Evolutionary conservation across 345 rosid genomes (phyloP).

Genomic region (Trapa bicornis): DNA sequence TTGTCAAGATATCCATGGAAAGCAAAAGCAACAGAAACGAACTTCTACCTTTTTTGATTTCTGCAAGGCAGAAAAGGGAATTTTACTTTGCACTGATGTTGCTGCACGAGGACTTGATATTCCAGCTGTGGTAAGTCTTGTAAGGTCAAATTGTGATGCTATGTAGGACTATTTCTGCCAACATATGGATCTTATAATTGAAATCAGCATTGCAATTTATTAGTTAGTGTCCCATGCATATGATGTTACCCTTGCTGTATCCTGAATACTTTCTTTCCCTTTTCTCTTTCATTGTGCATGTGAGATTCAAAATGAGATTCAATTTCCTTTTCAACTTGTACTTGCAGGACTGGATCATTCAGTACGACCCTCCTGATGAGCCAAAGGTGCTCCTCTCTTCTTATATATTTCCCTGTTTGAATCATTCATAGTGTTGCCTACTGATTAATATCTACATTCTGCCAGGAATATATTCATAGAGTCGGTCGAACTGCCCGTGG

Average conservation of each 20-base stretch:
- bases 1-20: constrained; percentile 81
- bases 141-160: background rate
- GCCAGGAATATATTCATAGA: constrained; percentile 94
- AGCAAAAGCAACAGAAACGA: constrained; percentile 82
- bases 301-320: background rate
- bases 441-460: constrained; percentile 6
- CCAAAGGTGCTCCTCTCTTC: constrained; percentile 47
- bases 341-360: constrained; percentile 93
- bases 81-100: constrained; percentile 90
- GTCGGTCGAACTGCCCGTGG: constrained; percentile 99
- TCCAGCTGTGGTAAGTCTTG: constrained; percentile 64
- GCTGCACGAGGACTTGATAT: constrained; percentile 99
- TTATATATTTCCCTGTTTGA: background rate
- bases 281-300: background rate
- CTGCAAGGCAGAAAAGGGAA: constrained; percentile 85
- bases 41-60: constrained; percentile 90
- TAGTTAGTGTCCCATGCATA: background rate
- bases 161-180: background rate
- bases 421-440: constrained; percentile 1
- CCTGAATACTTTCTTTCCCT: background rate
- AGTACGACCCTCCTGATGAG: constrained; percentile 98
- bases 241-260: background rate
- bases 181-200: background rate
- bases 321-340: background rate
- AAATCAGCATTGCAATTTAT: background rate